A percentile compares a stretch with the other conserved stretches of the same genome.
These are phyloP conservation scores for Pythium volutum DNA, from an alignment of 352 stramenopile species.

Conservation along the genomic window DNA sequence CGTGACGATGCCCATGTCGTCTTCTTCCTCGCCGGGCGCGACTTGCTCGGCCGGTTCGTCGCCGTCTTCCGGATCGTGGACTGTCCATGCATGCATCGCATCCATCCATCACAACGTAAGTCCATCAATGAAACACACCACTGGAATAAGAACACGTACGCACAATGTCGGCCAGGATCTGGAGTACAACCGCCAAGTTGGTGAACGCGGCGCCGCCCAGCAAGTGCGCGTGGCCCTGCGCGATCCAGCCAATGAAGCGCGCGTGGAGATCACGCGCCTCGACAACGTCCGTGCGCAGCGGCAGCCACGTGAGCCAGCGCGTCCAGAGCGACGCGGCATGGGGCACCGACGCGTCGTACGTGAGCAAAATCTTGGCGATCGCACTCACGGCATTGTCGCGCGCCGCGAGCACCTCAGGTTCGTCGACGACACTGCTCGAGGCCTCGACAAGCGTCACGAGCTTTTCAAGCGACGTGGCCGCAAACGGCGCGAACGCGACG, in stretches of 20 bases:
- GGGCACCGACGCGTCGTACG: conserved; percentile 42
- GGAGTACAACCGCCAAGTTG: conserved; percentile 64
- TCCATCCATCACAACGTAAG: conserved; percentile 2
- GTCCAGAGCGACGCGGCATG: conserved; percentile 65
- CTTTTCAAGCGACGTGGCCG: conserved; percentile 63
- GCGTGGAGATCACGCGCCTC: conserved; percentile 77
- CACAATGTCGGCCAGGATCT: conserved; percentile 72
- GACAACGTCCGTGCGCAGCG: conserved; percentile 72
- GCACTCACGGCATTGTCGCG: conserved; percentile 82
- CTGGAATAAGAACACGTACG: conserved; percentile 39
- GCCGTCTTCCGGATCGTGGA: conserved; percentile 55
- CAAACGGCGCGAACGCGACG: conserved; percentile 68
- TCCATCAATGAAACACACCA: conserved; percentile 1
- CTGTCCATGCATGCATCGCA: conserved; percentile 22
- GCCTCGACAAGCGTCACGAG: conserved; percentile 61
- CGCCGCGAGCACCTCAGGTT: conserved; percentile 62
- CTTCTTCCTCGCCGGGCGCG: conserved; percentile 42
- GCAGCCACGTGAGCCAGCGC: conserved; percentile 80
- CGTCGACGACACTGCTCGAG: conserved; percentile 46
- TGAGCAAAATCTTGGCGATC: conserved; percentile 75
- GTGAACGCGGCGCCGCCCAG: conserved; percentile 57
- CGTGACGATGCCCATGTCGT: conserved; percentile 70
- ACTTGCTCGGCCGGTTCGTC: conserved; percentile 36
- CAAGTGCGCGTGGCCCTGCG: conserved; percentile 51
- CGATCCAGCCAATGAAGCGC: conserved; percentile 65